phyloP scores from a whole-genome alignment of 2,329 filamentous ascomycete genomes.

The Arthroderma sp. region DNA sequence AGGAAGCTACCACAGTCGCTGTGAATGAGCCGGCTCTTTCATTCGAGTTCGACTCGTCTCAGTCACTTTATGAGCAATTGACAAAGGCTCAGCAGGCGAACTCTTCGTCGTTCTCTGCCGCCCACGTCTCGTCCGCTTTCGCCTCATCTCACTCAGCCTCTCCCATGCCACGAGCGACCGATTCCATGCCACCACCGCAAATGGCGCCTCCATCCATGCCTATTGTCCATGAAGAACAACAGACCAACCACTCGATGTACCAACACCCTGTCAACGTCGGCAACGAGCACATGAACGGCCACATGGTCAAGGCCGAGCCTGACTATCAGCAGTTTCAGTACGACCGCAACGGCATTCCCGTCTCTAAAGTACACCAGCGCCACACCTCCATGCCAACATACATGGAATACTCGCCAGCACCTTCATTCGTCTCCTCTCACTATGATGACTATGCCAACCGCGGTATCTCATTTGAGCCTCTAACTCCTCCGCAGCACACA shows the following conservation, averaged over 20 bases:
- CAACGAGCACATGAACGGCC: constrained; percentile 55
- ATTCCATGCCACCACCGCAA: constrained; percentile 77
- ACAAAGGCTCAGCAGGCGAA: constrained; percentile 99
- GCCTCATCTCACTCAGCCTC: constrained; percentile 77
- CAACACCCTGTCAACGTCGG: constrained; percentile 53
- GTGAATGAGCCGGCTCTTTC: constrained; percentile 95
- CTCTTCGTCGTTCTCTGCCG: constrained; percentile 84
- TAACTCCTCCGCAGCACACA: constrained; percentile 88
- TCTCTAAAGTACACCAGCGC: constrained; percentile 73
- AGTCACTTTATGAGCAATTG: constrained; percentile 97
- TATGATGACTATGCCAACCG: constrained; percentile 97
- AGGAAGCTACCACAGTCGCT: constrained; percentile 92
- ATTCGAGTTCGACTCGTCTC: constrained; percentile 98
- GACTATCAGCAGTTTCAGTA: constrained; percentile 75
- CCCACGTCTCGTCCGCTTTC: constrained; percentile 51
- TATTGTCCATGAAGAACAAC: constrained; percentile 49
- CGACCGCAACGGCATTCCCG: constrained; percentile 80
- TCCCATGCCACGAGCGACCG: constrained; percentile 79
- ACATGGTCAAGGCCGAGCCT: constrained; percentile 74
- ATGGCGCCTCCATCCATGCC: constrained; percentile 58
- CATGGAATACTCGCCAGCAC: constrained; percentile 94
- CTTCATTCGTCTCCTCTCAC: constrained; percentile 96
- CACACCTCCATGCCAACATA: constrained; percentile 98
- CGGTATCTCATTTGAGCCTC: constrained; percentile 88
- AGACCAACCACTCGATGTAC: constrained; percentile 57